Evolutionary conservation across 805 yeast species (phyloP), one percentile per base, ranked within the genome.

Genomic region (Saturnispora mendoncae): DNA sequence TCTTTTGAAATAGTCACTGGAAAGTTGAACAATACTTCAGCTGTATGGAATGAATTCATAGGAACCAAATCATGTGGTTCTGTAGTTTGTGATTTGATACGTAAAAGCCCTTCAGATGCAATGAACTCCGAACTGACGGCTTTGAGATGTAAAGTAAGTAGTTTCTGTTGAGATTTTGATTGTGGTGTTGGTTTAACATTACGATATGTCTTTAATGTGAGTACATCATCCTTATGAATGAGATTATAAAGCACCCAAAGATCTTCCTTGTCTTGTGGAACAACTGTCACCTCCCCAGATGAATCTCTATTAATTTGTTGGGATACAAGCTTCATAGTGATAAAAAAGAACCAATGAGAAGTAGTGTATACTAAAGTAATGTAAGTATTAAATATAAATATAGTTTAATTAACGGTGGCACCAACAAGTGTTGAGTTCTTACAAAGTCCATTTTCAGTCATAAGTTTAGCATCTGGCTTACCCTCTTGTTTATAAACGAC

Each of bases 241-340:
- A 92, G 65, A 54, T 90, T 92, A 65, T 86, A 86, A 4, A 85
- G 56, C 20, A 83, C 78, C 86, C 96, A 92, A 46, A 92, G 67
- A 58, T 90, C 98, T 52, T 90, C 97, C 36, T 82, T 76, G 52
- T 92, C 97, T 53, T 88, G 83, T 0, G 97, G 88, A 3, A 77
- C 64, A 17, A 90, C 58, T 0, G 83, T 69, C 17, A 85, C 68
- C 2, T 70, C 61, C 5, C 90, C 94, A 43, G 80, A 70, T 38
- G 70, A 65, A 48, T 80, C 85, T 48, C 72, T 76, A 40, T 71
- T 76, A 28, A 76, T 58, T 14, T 60, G 52, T 44, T 73, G 71
- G 5, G 68, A 58, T 2, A 78, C 49, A 24, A 80, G 60, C 55
- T 78, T 80, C 88, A 80, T 78, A 25, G 3, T 3, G 14, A 35